A percentile compares a stretch with the other conserved stretches of the same genome.
Conservation (phyloP, 73 alveolate species). For the Paramecium pentaurelia region DNA sequence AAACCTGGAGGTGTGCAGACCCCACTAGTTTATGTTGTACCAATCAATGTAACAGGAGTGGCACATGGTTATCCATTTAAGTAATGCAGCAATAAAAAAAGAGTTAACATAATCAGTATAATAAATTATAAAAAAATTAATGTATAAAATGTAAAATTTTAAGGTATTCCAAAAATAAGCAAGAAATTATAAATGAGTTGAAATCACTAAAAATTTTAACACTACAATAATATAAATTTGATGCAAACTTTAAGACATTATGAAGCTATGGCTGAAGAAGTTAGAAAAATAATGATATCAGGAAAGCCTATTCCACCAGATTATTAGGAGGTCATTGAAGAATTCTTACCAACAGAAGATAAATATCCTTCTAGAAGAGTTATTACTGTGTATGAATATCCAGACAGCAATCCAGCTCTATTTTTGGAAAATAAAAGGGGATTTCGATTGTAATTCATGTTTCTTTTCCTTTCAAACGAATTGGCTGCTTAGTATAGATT, state of each 20-base stretch:
- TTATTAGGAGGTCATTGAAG: neutral
- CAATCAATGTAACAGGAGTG: neutral
- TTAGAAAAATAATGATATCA: neutral
- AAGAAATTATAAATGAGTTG: neutral
- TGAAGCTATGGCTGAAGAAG: neutral
- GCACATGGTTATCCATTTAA: slow-evolving; percentile 27
- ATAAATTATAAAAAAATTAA: neutral
- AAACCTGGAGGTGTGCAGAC: neutral
- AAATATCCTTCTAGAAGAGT: slow-evolving; percentile 4
- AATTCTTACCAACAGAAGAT: neutral
- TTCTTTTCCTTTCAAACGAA: neutral
- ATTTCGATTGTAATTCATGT: neutral
- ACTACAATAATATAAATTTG: neutral
- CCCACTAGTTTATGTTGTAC: neutral
- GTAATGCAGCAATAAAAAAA: neutral
- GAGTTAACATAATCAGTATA: neutral
- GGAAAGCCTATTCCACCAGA: neutral
- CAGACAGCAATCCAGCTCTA: neutral
- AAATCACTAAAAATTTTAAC: neutral
- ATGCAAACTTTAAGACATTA: neutral
- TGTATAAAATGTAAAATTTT: neutral
- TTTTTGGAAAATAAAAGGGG: slow-evolving; percentile 14
- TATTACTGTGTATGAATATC: slow-evolving; percentile 3
- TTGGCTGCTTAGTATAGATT: neutral
- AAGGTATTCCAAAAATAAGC: neutral